Percentiles rank a stretch among this genome's conserved stretches.
phyloP scores from a whole-genome alignment of 2,329 filamentous ascomycete species.

The Thermochaetoides dissita region DNA sequence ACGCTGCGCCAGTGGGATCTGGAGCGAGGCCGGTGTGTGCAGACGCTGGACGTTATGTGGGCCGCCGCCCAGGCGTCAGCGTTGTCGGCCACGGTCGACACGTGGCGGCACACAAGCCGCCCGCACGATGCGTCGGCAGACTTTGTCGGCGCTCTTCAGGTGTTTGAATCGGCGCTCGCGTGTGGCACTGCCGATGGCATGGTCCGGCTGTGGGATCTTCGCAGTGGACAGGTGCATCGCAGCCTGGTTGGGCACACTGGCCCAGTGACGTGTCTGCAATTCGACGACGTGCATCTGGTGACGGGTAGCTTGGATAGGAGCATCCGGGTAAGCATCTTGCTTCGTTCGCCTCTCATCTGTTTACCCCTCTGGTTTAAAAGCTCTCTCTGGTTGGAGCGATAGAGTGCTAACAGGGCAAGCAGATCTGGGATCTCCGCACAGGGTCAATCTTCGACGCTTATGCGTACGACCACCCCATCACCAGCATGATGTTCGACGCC shows the following conservation, averaged over 20 bases:
- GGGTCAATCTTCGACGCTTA: conserved; percentile 93
- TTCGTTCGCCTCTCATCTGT: not conserved
- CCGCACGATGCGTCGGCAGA: conserved; percentile 67
- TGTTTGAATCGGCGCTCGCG: conserved; percentile 88
- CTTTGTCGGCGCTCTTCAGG: conserved; percentile 88
- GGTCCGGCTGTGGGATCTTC: conserved; percentile 91
- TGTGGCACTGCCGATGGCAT: conserved; percentile 96
- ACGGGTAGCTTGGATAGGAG: conserved; percentile 88
- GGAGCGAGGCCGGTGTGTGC: conserved; percentile 90
- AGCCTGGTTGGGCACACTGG: conserved; percentile 93
- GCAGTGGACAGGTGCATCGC: conserved; percentile 91
- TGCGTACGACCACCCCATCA: conserved; percentile 83
- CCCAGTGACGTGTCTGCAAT: conserved; percentile 85
- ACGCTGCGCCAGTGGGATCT: conserved; percentile 96
- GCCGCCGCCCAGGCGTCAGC: conserved; percentile 80
- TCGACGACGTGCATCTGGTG: conserved; percentile 88
- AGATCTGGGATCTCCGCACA: conserved; percentile 98
- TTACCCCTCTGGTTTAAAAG: too few relatives aligned
- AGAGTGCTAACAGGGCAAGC: conserved; percentile 12
- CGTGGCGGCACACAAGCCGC: conserved; percentile 62
- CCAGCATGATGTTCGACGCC: conserved; percentile 93
- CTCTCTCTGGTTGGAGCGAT: too few relatives aligned
- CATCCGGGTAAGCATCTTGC: conserved; percentile 58
- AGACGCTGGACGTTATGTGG: conserved; percentile 96
- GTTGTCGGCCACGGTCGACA: conserved; percentile 43